phyloP scores from a whole-genome alignment of 1,284 basidiomycete species.

The Ustilago crameri region DNA sequence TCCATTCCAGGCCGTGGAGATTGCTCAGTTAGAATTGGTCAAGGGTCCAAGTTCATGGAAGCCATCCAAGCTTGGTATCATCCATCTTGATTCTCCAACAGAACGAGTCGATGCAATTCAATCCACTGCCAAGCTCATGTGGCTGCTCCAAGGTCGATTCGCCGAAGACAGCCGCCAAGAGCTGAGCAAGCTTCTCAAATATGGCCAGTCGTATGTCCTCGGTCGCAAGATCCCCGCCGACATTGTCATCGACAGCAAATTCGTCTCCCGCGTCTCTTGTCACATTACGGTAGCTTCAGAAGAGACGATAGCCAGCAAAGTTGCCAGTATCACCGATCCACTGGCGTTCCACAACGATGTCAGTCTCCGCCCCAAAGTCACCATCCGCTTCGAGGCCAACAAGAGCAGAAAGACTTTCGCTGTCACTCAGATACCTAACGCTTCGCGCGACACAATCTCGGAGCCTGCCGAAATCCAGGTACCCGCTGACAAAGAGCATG shows the following conservation, averaged over 20 bases:
- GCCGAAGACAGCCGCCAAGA: slow-evolving; percentile 44
- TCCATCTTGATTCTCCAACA: neutral
- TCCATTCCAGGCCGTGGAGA: neutral
- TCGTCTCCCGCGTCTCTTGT: slow-evolving; percentile 45
- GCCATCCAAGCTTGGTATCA: neutral
- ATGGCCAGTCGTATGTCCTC: slow-evolving; percentile 49
- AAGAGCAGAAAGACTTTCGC: slow-evolving; percentile 45
- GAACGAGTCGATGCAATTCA: neutral
- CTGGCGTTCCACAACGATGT: slow-evolving; percentile 23
- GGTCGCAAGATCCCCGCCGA: slow-evolving; percentile 59
- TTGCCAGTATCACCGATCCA: slow-evolving; percentile 14
- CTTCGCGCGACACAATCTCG: slow-evolving; percentile 2
- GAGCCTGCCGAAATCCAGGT: slow-evolving; percentile 30
- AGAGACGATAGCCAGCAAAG: slow-evolving; percentile 10
- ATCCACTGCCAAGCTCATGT: slow-evolving; percentile 23
- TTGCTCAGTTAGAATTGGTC: neutral
- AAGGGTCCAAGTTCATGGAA: slow-evolving; percentile 16
- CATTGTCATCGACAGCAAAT: slow-evolving; percentile 57
- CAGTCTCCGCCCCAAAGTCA: slow-evolving; percentile 36
- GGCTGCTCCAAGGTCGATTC: slow-evolving; percentile 52
- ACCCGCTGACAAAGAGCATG: slow-evolving; percentile 24
- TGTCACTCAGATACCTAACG: slow-evolving; percentile 13
- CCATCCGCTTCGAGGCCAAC: slow-evolving; percentile 49
- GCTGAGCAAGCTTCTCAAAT: slow-evolving; percentile 52
- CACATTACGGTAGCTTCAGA: slow-evolving; percentile 36